Evolutionary conservation across 305 asterid species (phyloP).

Genomic region (Fraxinus floribunda): DNA sequence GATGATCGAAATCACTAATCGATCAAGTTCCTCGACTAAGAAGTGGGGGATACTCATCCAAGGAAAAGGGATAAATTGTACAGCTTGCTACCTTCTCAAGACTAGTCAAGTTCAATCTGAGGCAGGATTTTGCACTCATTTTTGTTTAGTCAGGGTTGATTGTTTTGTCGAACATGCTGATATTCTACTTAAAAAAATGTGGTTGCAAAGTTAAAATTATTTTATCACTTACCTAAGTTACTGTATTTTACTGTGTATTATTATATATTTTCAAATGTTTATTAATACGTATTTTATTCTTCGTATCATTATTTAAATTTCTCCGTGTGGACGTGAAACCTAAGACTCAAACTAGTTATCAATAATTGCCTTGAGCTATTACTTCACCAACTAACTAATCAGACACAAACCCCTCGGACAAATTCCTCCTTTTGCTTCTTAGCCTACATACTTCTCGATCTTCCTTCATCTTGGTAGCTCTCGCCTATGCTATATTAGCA

Average conservation of each 20-base stretch:
- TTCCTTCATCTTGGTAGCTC: not conserved
- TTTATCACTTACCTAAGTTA: not conserved
- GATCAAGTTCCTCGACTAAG: not conserved
- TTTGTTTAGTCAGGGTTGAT: conserved; percentile 25
- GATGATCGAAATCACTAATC: not conserved
- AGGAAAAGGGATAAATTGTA: conserved; percentile 26
- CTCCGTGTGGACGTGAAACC: not conserved
- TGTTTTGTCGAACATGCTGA: conserved; percentile 26
- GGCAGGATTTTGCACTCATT: conserved; percentile 31
- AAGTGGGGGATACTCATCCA: conserved; percentile 30
- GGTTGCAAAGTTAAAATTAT: conserved; percentile 15
- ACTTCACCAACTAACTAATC: not conserved
- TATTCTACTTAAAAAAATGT: conserved; percentile 13
- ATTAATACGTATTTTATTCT: not conserved
- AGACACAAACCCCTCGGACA: not conserved
- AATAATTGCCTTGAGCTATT: not conserved
- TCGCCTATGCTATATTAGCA: not conserved
- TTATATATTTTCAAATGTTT: not conserved
- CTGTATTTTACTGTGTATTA: not conserved
- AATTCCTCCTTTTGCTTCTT: not conserved
- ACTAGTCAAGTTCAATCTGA: conserved; percentile 22
- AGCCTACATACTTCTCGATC: not conserved
- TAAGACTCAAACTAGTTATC: not conserved
- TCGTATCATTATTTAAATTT: not conserved
- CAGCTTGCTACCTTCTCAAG: conserved; percentile 29